Conservation (phyloP, 2,329 filamentous ascomycete genomes). For the Fusarium duplospermum region DNA sequence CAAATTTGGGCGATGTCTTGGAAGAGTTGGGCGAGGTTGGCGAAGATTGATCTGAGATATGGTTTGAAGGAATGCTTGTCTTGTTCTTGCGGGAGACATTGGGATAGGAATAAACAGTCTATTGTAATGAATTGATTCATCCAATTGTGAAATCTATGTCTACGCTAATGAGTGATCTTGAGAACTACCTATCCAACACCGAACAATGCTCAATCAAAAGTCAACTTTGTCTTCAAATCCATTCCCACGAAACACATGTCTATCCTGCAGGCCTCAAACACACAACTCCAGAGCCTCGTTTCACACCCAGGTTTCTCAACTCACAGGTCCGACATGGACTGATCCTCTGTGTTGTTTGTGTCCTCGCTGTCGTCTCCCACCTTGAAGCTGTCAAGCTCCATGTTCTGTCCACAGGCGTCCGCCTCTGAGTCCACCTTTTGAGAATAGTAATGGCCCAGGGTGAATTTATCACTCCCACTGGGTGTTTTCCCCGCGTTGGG, state of each 20-base stretch:
- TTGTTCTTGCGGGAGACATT: neutral
- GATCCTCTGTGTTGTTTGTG: neutral
- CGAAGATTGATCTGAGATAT: neutral
- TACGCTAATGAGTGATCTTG: neutral
- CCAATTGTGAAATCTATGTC: neutral
- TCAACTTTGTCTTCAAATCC: neutral
- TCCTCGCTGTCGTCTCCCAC: neutral
- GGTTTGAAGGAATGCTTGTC: neutral
- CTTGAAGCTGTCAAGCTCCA: neutral
- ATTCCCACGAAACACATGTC: neutral
- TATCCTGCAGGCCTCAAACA: neutral
- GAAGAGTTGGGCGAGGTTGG: neutral
- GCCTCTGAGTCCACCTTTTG: neutral
- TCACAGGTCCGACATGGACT: neutral
- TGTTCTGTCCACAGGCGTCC: neutral
- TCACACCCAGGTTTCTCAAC: neutral
- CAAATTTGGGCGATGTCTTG: neutral
- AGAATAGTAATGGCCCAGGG: neutral
- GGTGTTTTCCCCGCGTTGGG: neutral
- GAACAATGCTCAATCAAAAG: neutral
- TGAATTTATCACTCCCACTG: neutral
- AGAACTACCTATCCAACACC: neutral
- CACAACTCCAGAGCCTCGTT: neutral
- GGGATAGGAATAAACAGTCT: neutral
- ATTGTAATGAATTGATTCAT: neutral